Percentiles rank a stretch among this genome's conserved stretches.
phyloP scores from a whole-genome alignment of 345 rosid species.

The Populus euphratica region DNA sequence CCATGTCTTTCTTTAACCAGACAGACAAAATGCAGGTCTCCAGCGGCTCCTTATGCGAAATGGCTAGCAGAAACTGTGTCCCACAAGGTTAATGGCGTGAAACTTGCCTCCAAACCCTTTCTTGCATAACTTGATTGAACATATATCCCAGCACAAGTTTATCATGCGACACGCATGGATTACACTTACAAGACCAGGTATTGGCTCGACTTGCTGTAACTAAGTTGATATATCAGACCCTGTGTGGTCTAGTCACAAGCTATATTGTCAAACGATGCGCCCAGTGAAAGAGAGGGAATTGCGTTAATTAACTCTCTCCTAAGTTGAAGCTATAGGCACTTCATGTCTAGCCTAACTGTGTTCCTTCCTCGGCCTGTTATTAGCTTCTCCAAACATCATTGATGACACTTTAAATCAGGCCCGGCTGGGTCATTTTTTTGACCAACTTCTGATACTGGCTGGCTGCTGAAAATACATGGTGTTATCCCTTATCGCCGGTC shows the following conservation, averaged over 20 bases:
- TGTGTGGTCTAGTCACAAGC: no score
- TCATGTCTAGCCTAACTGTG: neutral
- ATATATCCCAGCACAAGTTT: neutral
- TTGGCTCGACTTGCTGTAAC: neutral
- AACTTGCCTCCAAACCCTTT: neutral
- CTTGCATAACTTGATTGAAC: neutral
- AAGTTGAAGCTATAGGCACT: neutral
- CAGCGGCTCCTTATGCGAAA: neutral
- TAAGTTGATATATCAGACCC: no score
- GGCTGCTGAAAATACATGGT: neutral
- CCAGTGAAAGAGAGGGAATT: neutral
- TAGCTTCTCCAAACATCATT: neutral
- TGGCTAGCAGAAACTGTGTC: neutral
- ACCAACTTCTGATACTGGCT: neutral
- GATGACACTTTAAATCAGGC: neutral
- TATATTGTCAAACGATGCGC: no score
- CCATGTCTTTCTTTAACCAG: conserved; percentile 11
- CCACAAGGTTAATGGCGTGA: neutral
- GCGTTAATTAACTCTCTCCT: neutral
- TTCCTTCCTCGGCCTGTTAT: neutral
- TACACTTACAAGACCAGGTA: neutral
- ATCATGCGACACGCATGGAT: neutral
- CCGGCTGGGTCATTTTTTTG: neutral
- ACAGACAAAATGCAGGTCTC: neutral
- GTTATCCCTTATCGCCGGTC: neutral